These are phyloP conservation scores for Erodium moschatum DNA, from an alignment of 441 rosid species.

Conservation along the genomic window DNA sequence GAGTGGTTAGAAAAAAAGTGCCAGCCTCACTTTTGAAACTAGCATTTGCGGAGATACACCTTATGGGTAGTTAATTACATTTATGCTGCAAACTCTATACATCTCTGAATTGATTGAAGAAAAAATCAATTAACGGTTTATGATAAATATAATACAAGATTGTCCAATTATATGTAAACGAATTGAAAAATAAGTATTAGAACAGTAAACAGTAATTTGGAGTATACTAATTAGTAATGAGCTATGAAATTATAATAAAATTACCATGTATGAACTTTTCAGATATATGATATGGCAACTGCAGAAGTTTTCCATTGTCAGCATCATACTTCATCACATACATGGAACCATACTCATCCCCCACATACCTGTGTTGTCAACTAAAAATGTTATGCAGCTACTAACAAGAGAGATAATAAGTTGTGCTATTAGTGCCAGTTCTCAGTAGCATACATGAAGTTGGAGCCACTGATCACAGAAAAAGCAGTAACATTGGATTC, in stretches of 20 bases:
- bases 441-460: constrained; percentile 40
- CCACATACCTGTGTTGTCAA: constrained; percentile 38
- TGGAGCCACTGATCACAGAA: constrained; percentile 45
- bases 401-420: constrained; percentile 8
- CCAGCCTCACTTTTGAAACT: not conserved
- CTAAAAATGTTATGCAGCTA: constrained; percentile 10
- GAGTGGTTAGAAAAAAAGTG: too few species aligned
- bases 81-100: not conserved
- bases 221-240: not conserved
- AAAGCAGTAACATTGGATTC: constrained; percentile 65
- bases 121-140: too few species aligned
- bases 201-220: too few species aligned
- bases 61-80: not conserved
- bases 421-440: constrained; percentile 9
- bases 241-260: not conserved
- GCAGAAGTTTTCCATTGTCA: constrained; percentile 38
- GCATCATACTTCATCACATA: constrained; percentile 39
- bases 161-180: too few species aligned
- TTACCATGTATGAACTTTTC: constrained; percentile 51
- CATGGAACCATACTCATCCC: constrained; percentile 58
- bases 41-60: not conserved
- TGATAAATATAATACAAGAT: too few species aligned
- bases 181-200: too few species aligned
- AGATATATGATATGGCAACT: constrained; percentile 50
- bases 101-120: not conserved